Base-by-base conservation (phyloP, 257 asterid genomes). In the Gentiana macrophylla region DNA sequence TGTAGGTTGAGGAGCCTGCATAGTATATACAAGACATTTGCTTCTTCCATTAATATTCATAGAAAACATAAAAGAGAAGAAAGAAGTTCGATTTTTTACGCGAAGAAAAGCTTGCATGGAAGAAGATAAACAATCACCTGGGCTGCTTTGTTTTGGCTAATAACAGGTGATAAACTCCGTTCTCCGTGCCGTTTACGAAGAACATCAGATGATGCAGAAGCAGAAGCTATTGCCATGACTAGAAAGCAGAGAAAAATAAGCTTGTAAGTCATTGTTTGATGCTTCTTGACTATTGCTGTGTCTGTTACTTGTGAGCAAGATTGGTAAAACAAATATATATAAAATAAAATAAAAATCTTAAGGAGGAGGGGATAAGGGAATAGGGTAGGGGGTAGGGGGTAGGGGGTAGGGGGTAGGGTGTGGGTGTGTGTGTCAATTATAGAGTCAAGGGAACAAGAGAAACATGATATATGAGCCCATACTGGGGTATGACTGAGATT, bases 401-500 rank as follows among this genome's bases (percentile, higher is more conserved):
- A 8, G 43, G 49, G 41, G 11, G 6, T 13, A 2, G 2, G 1
- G 38, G 1, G 13, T 15, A 15, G 24, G 24, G 24, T 15, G 24
- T 15, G 24, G 24, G 24, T 15, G 24, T 15, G 24, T 15, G 37
- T 12, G 60, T 44, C 55, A 65, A 65, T 65, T 52, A 66, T 66
- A 52, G 60, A 65, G 37, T 12, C 51, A 56, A 43, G 52, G 64
- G 60, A 24, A 54, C 53, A 56, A 50, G 54, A 62, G 55, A 49
- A 36, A 66, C 71, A 66, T 37, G 66, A 24, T 50, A 59, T 9
- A 49, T 34, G 9, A 55, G 35, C 48, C 65, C 62, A 59, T 59
- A 50, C 71, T 53, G 32, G 51, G 33, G 32, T 24, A 24, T 24
- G 24, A 24, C 24, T 24, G 7, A 15, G 10, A 32, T 10, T 2